These are phyloP conservation scores for Alternaria novae-zelandiae DNA, from an alignment of 2,329 filamentous ascomycete species.

Conservation along the genomic window DNA sequence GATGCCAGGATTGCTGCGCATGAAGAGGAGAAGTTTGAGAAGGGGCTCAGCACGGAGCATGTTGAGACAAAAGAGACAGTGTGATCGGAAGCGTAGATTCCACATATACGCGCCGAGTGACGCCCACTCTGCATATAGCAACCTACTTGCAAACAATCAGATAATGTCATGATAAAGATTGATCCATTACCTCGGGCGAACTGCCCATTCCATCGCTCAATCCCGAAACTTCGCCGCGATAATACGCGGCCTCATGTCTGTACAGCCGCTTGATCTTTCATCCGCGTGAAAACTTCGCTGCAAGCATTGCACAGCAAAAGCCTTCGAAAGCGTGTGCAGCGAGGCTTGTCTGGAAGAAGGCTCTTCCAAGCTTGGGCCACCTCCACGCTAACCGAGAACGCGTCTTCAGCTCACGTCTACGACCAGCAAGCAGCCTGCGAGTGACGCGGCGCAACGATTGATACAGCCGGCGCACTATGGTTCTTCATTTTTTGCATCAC, in stretches of 20 bases:
- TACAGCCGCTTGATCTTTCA: background rate
- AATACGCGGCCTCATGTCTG: background rate
- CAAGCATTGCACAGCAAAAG: background rate
- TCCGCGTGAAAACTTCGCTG: background rate
- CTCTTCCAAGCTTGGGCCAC: background rate
- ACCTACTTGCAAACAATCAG: background rate
- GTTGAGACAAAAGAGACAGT: constrained; percentile 36
- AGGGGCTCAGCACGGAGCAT: constrained; percentile 25
- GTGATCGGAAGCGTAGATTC: constrained; percentile 1
- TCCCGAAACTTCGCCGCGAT: background rate
- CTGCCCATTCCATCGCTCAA: background rate
- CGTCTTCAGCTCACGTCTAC: background rate
- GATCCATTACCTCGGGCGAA: background rate
- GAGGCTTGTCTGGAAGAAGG: background rate
- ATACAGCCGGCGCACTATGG: background rate
- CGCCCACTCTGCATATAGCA: background rate
- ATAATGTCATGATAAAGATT: background rate
- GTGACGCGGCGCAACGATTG: background rate
- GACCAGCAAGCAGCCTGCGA: background rate
- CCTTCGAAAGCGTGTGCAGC: background rate
- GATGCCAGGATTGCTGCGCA: constrained; percentile 48
- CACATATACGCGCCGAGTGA: background rate
- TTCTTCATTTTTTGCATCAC: background rate
- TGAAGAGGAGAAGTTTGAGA: constrained; percentile 10
- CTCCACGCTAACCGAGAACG: background rate